phyloP scores from a whole-genome alignment of 305 asterid genomes.

The Salvia sclarea region DNA sequence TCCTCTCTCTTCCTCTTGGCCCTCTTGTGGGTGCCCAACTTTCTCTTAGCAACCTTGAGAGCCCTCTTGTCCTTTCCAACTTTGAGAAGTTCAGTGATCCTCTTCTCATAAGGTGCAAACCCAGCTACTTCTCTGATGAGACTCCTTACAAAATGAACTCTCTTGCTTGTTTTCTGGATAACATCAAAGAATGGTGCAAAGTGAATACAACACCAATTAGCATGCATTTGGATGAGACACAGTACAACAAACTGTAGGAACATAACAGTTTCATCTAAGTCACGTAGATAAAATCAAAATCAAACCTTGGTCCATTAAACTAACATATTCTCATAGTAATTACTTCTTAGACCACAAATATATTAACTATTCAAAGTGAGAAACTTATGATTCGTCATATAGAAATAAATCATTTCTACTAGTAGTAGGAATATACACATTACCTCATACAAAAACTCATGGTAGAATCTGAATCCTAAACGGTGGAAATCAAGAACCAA shows the following conservation, averaged over 20 bases:
- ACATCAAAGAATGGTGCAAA: background rate
- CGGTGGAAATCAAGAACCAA: background rate
- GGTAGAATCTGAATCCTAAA: background rate
- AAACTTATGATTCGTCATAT: background rate
- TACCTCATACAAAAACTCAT: background rate
- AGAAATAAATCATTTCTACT: background rate
- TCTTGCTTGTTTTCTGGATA: conserved; percentile 76
- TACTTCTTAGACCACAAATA: background rate
- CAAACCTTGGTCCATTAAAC: background rate
- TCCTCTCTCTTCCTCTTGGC: conserved; percentile 88
- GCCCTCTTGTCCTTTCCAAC: conserved; percentile 94
- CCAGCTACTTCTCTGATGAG: conserved; percentile 89
- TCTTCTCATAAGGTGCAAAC: conserved; percentile 87
- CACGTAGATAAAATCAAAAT: background rate
- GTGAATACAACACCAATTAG: background rate
- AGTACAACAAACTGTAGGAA: background rate
- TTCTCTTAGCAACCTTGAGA: conserved; percentile 77
- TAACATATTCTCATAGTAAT: background rate
- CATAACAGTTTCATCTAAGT: background rate
- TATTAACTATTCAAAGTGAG: background rate
- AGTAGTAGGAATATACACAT: background rate
- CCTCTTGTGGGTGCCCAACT: conserved; percentile 86
- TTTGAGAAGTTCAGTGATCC: conserved; percentile 84
- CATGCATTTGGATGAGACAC: background rate
- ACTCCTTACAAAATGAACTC: conserved; percentile 68